Base-by-base conservation (phyloP, 345 rosid species). In the Populus davidiana region DNA sequence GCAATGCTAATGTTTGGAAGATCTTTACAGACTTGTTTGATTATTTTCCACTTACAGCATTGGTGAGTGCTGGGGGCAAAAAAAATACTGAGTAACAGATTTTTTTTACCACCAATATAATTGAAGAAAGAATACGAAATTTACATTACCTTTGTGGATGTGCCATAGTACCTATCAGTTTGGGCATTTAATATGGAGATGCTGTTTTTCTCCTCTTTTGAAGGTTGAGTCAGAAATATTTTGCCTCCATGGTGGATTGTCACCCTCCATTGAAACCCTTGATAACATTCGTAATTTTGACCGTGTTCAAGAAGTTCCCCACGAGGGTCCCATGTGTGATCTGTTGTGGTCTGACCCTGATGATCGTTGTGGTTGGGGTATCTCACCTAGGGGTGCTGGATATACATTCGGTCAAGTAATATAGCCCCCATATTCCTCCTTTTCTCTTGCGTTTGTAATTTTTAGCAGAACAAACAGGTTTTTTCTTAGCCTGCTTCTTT, bases 251-350 rank as follows among this genome's bases (percentile, higher is more conserved):
- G 96, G 97, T 87, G 98, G 98, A 38, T 80, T 94, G 74, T 94
- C 98, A 66, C 97, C 97, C 31, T 91, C 97, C 33, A 90, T 94
- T 72, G 97, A 93, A 82, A 93, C 97, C 69, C 93, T 94, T 47
- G 97, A 93, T 83, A 91, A 91, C 81, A 93, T 94, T 59, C 91
- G 98, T 20, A 93, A 91, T 77, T 93, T 94, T 81, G 97, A 94
- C 73, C 91, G 98, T 38, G 94, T 91, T 82, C 97, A 91, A 87
- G 97, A 94, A 86, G 97, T 94, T 80, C 98, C 98, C 43, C 98
- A 94, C 71, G 98, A 94, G 83, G 98, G 98, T 78, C 97, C 98
- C 36, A 93, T 94, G 97, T 94, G 98, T 79, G 98, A 94, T 85
- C 94, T 94, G n/a, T 82, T 94, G 79, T 94, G 98, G 98, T 93